Conservation (phyloP, 352 stramenopile genomes). For the Globisporangium cylindrosporum region DNA sequence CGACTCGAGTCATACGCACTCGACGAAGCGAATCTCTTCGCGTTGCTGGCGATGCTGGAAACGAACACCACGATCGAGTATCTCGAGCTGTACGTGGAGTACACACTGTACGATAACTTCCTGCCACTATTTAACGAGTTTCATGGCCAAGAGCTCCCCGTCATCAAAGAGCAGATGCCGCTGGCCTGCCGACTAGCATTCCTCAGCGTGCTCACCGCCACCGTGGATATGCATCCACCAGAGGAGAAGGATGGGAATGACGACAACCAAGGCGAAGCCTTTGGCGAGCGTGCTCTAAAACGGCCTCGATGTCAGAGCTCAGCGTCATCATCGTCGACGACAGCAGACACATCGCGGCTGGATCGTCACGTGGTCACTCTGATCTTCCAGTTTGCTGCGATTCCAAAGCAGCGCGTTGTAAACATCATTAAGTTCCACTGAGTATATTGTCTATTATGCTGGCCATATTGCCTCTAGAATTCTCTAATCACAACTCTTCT, state of each 20-base stretch:
- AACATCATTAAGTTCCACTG: conserved; percentile 13
- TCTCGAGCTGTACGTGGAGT: conserved; percentile 16
- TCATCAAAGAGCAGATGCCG: conserved; percentile 13
- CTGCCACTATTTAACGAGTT: conserved; percentile 19
- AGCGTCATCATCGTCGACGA: not conserved
- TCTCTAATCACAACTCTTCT: not conserved
- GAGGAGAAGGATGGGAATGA: not conserved
- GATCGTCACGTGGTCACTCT: conserved; percentile 15
- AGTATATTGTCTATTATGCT: not conserved
- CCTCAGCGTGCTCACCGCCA: conserved; percentile 8
- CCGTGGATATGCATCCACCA: not conserved
- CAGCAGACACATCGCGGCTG: conserved; percentile 10
- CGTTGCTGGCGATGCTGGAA: conserved; percentile 16
- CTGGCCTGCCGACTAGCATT: conserved; percentile 13
- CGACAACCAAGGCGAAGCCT: not conserved
- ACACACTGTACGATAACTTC: conserved; percentile 18
- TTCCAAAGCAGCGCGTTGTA: conserved; percentile 14
- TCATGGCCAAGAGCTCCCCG: conserved; percentile 12
- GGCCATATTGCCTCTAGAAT: not conserved
- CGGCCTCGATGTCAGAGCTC: conserved; percentile 3
- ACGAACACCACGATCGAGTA: conserved; percentile 15
- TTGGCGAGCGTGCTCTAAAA: conserved; percentile 1
- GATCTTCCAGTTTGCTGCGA: conserved; percentile 19
- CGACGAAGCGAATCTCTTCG: conserved; percentile 21
- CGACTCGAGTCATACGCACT: conserved; percentile 19